Conservation (phyloP, 306 rosid genomes). For the Trifolium dubium region DNA sequence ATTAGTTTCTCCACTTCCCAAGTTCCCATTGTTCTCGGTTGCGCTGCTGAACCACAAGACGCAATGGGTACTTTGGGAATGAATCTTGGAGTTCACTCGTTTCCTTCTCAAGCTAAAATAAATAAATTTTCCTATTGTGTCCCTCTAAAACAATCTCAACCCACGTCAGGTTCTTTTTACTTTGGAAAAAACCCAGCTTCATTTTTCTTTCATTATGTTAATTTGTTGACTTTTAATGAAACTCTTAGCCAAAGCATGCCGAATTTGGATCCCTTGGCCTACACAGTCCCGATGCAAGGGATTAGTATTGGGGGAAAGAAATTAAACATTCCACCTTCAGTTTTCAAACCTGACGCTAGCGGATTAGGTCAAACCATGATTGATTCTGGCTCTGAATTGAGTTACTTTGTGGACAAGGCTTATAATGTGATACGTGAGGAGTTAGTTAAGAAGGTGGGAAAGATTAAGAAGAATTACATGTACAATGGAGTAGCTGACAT, state of each 20-base stretch:
- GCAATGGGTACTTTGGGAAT: slow-evolving; percentile 90
- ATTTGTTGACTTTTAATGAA: slow-evolving; percentile 52
- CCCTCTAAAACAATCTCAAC: slow-evolving; percentile 45
- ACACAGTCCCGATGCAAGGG: slow-evolving; percentile 67
- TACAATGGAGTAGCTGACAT: slow-evolving; percentile 67
- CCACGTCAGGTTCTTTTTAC: slow-evolving; percentile 70
- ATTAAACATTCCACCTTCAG: slow-evolving; percentile 48
- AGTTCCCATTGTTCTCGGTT: slow-evolving; percentile 70
- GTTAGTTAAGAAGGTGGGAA: slow-evolving; percentile 61
- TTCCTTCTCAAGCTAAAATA: slow-evolving; percentile 70
- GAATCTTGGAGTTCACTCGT: slow-evolving; percentile 72
- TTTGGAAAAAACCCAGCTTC: slow-evolving; percentile 79
- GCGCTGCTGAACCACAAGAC: slow-evolving; percentile 63
- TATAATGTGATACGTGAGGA: slow-evolving; percentile 64
- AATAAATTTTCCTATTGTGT: slow-evolving; percentile 84
- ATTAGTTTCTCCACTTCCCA: slow-evolving; percentile 60
- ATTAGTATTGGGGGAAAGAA: slow-evolving; percentile 55
- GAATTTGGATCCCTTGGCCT: slow-evolving; percentile 78
- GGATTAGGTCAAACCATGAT: slow-evolving; percentile 94
- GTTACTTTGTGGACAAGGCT: slow-evolving; percentile 73
- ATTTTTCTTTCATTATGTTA: slow-evolving; percentile 48
- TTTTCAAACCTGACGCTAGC: slow-evolving; percentile 62
- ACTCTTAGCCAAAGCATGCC: slow-evolving; percentile 88
- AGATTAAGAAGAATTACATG: slow-evolving; percentile 63
- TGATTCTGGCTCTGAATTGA: slow-evolving; percentile 85